phyloP scores from a whole-genome alignment of 495 filamentous ascomycete species.

The Ramalina intermedia region DNA sequence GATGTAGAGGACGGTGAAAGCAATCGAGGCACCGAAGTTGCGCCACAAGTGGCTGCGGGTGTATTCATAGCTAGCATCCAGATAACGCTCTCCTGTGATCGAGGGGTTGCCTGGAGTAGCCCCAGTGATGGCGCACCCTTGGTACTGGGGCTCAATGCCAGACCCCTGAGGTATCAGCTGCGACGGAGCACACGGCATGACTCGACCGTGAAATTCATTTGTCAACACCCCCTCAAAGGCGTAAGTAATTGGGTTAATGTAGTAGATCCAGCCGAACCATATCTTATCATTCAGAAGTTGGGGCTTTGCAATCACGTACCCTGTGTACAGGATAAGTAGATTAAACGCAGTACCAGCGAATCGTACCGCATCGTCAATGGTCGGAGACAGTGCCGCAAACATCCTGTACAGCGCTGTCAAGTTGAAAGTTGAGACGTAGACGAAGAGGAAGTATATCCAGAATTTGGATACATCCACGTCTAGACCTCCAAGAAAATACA shows the following conservation, averaged over 20 bases:
- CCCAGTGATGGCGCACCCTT: constrained; percentile 49
- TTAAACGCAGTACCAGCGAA: constrained; percentile 57
- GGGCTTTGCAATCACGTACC: constrained; percentile 56
- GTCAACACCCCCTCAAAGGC: constrained; percentile 53
- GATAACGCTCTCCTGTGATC: constrained; percentile 46
- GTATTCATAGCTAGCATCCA: constrained; percentile 42
- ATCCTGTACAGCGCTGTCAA: constrained; percentile 61
- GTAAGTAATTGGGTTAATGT: constrained; percentile 60
- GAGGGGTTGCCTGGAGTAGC: constrained; percentile 27
- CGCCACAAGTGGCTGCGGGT: constrained; percentile 57
- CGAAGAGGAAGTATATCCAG: constrained; percentile 58
- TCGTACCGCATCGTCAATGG: constrained; percentile 58
- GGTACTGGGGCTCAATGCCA: constrained; percentile 33
- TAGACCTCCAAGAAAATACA: constrained; percentile 56
- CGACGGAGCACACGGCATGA: constrained; percentile 43
- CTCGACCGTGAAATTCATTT: constrained; percentile 47
- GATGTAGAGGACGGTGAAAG: constrained; percentile 55
- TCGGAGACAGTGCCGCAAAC: constrained; percentile 58
- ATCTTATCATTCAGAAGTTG: constrained; percentile 51
- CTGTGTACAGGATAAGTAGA: constrained; percentile 57
- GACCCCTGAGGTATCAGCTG: constrained; percentile 44
- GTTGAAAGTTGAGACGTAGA: constrained; percentile 52
- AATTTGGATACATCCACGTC: constrained; percentile 54
- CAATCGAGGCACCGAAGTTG: constrained; percentile 64
- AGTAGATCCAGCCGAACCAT: constrained; percentile 67